Base-by-base conservation (phyloP, 192 early-diverging fungal species). In the Umbelopsis sp. region DNA sequence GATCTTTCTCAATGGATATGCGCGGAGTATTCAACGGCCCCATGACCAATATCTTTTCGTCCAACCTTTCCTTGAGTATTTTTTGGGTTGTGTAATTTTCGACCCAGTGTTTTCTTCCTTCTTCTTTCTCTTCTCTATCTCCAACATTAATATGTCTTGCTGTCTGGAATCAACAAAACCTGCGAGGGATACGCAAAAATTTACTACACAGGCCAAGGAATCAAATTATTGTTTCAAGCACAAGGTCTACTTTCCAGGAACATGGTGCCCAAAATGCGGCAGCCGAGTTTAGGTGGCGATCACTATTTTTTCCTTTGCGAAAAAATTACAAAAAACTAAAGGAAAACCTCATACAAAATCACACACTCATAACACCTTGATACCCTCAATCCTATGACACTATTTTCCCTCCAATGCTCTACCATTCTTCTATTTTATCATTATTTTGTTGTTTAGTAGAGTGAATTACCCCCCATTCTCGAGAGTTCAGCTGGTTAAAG, bases 221-320 rank as follows among this genome's bases (percentile, higher is more conserved):
- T 11, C 9, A 35, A 33, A 61, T 16, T 61, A 61, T 61, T 61
- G 55, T 30, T 61, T 61, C 55, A 61, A 61, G 55, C 55, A 61
- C 55, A 33, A 35, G 55, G 11, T 35, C 33, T 61, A 61, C 55
- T 61, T 16, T 61, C 4, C 27, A 35, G 12, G 13, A 35, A 61
- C 55, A 1, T 61, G 55, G 55, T 61, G 55, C 27, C 55, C 55
- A 61, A 61, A 61, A 61, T 61, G 55, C 55, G 55, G 55, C 10
- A 61, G 55, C 25, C 55, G 30, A 61, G 55, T 61, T 61, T 61
- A 61, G 30, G 55, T 61, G 55, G 25, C 55, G 55, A 61, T 61
- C 55, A 61, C 55, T 41, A 6, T 41, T 9, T 41, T 41, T 41
- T 41, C 27, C 33, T 23, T 23, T 61, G 55, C 23, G 1, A 12